Conservation (phyloP, 306 rosid species). For the Quercus robur region DNA sequence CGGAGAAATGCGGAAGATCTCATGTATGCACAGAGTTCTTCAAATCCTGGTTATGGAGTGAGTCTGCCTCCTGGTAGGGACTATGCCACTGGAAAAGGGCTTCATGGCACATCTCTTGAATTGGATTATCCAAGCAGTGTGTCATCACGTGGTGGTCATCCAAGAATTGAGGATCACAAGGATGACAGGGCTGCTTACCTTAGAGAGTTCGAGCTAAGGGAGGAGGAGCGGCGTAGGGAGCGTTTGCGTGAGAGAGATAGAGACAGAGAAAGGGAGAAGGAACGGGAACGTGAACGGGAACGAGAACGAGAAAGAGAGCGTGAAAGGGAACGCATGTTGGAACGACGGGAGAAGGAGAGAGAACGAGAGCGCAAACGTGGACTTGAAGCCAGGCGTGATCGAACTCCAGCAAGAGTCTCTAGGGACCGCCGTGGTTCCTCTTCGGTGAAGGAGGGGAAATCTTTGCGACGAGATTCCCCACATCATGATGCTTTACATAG, state of each 20-base stretch:
- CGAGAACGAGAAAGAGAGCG: conserved; percentile 74
- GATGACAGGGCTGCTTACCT: conserved; percentile 90
- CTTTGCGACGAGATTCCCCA: conserved; percentile 76
- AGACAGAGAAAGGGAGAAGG: conserved; percentile 85
- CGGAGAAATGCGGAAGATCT: conserved; percentile 83
- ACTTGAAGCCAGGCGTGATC: conserved; percentile 48
- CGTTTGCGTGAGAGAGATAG: conserved; percentile 88
- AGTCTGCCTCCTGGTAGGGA: conserved; percentile 99
- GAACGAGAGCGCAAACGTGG: conserved; percentile 66
- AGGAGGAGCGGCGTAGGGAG: conserved; percentile 93
- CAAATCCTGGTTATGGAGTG: conserved; percentile 98
- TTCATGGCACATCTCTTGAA: conserved; percentile 72
- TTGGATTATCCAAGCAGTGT: conserved; percentile 57
- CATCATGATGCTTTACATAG: conserved; percentile 76
- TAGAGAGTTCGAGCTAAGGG: conserved; percentile 88
- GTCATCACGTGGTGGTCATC: conserved; percentile 54
- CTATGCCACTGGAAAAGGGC: conserved; percentile 85
- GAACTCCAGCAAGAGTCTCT: conserved; percentile 61
- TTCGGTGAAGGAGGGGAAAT: conserved; percentile 78
- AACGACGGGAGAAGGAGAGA: conserved; percentile 81
- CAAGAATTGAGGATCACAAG: conserved; percentile 65
- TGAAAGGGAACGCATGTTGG: conserved; percentile 70
- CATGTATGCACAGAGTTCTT: conserved; percentile 68
- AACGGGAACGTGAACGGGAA: conserved; percentile 62
- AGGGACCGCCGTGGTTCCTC: conserved; percentile 79